Evolutionary conservation across 2,329 filamentous ascomycete species (phyloP), one percentile per base, ranked within the genome.

Genomic region (Trichophyton schoenleinii): DNA sequence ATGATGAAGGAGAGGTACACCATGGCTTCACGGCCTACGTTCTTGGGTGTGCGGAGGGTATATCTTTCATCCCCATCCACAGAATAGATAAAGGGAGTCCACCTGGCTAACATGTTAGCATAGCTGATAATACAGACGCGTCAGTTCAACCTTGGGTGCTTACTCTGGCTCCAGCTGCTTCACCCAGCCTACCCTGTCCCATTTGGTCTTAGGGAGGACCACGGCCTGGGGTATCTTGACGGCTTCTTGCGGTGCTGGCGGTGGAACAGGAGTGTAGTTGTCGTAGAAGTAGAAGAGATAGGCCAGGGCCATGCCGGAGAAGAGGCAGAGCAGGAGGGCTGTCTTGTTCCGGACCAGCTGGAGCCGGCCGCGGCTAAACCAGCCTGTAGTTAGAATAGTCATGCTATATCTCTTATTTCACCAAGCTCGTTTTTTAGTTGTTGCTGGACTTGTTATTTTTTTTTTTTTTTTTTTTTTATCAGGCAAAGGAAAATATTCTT

Each of bases 1-100:
- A 76, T 75, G 6, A 76, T 75, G 61, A 63, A 63, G 48, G 62
- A 60, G 6, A 63, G 62, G 58, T 62, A 63, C 1, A 57, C 60
- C 60, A 62, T 63, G 34, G 60, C 48, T 22, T 62, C 62, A n/a
- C 62, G 57, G 8, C 62, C 62, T 25, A 44, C 55, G 28, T 63
- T 63, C n/a, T 41, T 46, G 3, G 60, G 62, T 31, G 59, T 31
- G 28, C 22, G 36, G 8, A 62, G 52, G 46, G 38, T 15, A 38
- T 58, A 63, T 20, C 62, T 58, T 11, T 20, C 36, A 31, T 63
- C 60, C 7, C 59, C 59, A 41, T 62, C 57, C n/a, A 62, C 53
- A 15, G 62, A 62, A 41, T 63, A 63, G 20, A 63, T 34, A 36
- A 60, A 61, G 11, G 62, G 62, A 7, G 31, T 44, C 62, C 62